These are phyloP conservation scores for Chamaecyparis obtusa DNA, from an alignment of 75 land plant genomes.

Conservation along the genomic window DNA sequence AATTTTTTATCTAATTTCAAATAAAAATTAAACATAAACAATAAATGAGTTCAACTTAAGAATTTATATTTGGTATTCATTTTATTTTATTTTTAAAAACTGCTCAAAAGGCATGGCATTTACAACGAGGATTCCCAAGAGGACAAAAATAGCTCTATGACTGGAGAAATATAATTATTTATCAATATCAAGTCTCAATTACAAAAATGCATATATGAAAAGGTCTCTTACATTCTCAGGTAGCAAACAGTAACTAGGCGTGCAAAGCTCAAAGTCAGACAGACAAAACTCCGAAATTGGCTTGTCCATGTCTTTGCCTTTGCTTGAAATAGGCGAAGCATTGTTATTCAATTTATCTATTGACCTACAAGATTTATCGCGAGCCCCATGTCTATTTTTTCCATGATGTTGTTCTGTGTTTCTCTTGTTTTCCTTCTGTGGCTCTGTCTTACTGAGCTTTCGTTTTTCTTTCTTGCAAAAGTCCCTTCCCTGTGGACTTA, in stretches of 20 bases:
- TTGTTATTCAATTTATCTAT: slow-evolving; percentile 20
- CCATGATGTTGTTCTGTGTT: not conserved
- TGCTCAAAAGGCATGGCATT: not conserved
- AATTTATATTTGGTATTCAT: not conserved
- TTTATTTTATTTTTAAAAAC: not conserved
- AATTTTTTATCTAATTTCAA: not conserved
- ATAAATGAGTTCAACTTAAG: not conserved
- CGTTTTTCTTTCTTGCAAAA: slow-evolving; percentile 81
- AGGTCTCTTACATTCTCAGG: slow-evolving; percentile 63
- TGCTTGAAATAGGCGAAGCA: slow-evolving; percentile 36
- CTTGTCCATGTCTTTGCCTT: slow-evolving; percentile 64
- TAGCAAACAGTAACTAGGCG: slow-evolving; percentile 91
- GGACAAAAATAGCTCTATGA: not conserved
- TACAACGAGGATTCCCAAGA: not conserved
- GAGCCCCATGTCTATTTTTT: not conserved
- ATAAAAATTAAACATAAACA: not conserved
- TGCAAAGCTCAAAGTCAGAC: slow-evolving; percentile 78
- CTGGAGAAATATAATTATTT: not conserved
- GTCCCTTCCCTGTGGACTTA: slow-evolving; percentile 40
- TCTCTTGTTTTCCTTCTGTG: slow-evolving; percentile 17
- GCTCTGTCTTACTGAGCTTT: slow-evolving; percentile 25
- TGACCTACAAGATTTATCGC: not conserved
- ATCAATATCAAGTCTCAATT: not conserved
- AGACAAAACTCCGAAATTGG: slow-evolving; percentile 92
- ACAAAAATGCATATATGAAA: not conserved